Percentiles rank a stretch among this genome's conserved stretches.
Conservation (phyloP, 177 flowering plant genomes). For the Vitis hybrid region DNA sequence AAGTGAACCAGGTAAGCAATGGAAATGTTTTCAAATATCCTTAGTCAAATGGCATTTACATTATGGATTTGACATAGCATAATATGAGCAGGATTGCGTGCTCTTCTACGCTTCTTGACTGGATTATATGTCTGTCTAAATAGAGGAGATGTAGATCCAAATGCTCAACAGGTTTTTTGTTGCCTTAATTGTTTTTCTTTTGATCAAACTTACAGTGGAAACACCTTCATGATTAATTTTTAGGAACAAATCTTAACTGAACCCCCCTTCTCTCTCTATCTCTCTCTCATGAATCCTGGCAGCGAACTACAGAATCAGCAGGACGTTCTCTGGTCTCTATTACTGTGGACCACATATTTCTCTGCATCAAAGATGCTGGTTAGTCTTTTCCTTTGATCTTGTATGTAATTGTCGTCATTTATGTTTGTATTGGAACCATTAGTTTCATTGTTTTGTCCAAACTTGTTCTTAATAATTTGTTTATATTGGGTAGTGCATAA, state of each 20-base stretch:
- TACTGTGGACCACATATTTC: constrained; percentile 89
- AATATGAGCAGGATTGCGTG: constrained; percentile 76
- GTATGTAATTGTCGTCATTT: not conserved
- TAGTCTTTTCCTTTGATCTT: constrained; percentile 17
- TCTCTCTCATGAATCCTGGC: constrained; percentile 17
- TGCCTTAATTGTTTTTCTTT: not conserved
- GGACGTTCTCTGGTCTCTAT: constrained; percentile 84
- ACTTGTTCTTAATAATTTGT: not conserved
- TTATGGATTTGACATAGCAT: constrained; percentile 8
- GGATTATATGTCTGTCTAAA: constrained; percentile 90
- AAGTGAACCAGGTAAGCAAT: constrained; percentile 86
- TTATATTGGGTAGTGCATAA: not conserved
- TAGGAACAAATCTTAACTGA: constrained; percentile 1
- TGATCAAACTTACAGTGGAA: not conserved
- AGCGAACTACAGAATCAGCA: constrained; percentile 85
- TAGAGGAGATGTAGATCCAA: constrained; percentile 87
- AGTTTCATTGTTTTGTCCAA: not conserved
- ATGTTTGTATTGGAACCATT: not conserved
- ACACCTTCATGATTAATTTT: constrained; percentile 1
- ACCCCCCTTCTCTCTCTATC: not conserved
- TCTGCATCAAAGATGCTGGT: constrained; percentile 94
- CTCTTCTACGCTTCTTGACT: constrained; percentile 93
- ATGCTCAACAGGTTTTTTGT: constrained; percentile 61
- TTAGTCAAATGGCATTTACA: not conserved
- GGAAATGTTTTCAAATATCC: not conserved